Evolutionary conservation across 768 basidiomycete genomes (phyloP).

Genomic region (Boletellus emodensis): DNA sequence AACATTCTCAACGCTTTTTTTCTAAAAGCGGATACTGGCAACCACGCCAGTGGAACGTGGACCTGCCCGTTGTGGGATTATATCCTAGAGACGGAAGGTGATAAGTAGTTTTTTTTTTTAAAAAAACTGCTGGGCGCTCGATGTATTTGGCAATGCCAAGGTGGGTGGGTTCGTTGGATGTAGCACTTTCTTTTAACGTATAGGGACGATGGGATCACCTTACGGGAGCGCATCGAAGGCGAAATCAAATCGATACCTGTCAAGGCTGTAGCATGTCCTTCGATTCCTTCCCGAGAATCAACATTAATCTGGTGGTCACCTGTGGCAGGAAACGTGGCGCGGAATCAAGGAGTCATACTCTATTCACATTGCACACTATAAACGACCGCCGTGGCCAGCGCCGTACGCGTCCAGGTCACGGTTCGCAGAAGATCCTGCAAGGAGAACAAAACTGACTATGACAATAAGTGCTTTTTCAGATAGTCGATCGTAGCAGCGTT

Average conservation of each 20-base stretch:
- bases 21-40: too few species aligned
- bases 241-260: not conserved
- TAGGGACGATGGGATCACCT: not conserved
- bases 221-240: not conserved
- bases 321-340: not conserved
- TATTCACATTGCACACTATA: not conserved
- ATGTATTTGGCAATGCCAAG: not conserved
- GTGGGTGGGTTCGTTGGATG: not conserved
- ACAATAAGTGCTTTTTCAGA: constrained; percentile 33
- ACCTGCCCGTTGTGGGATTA: not conserved
- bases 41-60: not conserved
- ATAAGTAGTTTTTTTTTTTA: not conserved
- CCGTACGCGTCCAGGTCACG: not conserved
- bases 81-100: not conserved
- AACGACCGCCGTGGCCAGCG: not conserved
- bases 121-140: not conserved
- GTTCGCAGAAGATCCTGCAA: not conserved
- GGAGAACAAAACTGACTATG: constrained; percentile 6
- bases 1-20: not conserved
- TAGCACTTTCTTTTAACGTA: not conserved
- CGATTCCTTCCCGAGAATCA: not conserved
- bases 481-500: constrained; percentile 39
- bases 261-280: not conserved
- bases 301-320: not conserved
- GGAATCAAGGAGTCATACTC: not conserved